Conservation (phyloP, 2,329 filamentous ascomycete genomes). For the Aureobasidium namibiae region DNA sequence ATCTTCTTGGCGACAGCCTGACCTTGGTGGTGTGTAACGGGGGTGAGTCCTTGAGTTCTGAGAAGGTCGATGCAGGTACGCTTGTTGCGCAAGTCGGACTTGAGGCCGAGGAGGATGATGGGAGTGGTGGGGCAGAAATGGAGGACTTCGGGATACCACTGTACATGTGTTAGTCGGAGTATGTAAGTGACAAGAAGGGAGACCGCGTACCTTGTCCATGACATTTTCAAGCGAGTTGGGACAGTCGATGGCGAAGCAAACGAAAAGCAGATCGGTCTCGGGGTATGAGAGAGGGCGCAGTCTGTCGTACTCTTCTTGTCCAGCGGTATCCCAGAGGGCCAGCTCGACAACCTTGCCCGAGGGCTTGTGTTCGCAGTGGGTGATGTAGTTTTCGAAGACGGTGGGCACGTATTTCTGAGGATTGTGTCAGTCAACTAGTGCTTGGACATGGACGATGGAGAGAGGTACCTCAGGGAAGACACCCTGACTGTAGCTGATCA, state of each 20-base stretch:
- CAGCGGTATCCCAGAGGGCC: slow-evolving; percentile 95
- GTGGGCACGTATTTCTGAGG: slow-evolving; percentile 96
- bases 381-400: slow-evolving; percentile 99
- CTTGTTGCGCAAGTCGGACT: slow-evolving; percentile 93
- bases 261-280: slow-evolving; percentile 94
- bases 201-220: slow-evolving; percentile 75
- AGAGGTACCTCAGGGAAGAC: slow-evolving; percentile 85
- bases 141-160: slow-evolving; percentile 99
- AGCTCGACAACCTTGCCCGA: slow-evolving; percentile 93
- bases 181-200: slow-evolving; percentile 16
- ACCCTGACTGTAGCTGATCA: slow-evolving; percentile 98
- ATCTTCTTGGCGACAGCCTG: slow-evolving; percentile 83
- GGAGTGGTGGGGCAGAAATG: slow-evolving; percentile 98
- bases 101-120: slow-evolving; percentile 89
- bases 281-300: slow-evolving; percentile 93
- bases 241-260: slow-evolving; percentile 98
- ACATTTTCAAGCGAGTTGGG: slow-evolving; percentile 98
- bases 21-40: slow-evolving; percentile 86
- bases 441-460: background rate
- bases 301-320: slow-evolving; percentile 97
- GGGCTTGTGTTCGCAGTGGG: slow-evolving; percentile 79
- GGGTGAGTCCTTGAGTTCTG: slow-evolving; percentile 93
- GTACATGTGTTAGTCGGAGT: slow-evolving; percentile 9
- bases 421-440: slow-evolving; percentile 14
- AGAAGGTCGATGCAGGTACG: slow-evolving; percentile 97